Conservation (phyloP, 805 yeast species). For the Yarrowia sp. region DNA sequence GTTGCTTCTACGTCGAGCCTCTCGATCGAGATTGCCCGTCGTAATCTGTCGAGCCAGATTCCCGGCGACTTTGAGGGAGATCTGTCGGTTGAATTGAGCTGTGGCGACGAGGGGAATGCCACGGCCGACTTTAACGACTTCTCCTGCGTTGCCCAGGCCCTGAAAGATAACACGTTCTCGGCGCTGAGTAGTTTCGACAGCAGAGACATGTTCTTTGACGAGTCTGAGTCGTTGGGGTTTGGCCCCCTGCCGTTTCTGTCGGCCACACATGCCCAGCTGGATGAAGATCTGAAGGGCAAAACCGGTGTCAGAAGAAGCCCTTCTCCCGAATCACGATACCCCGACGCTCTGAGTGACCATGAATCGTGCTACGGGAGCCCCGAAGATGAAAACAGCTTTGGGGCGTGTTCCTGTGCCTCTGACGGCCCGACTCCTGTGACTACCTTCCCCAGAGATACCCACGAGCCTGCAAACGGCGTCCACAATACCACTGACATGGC, state of each 20-base stretch:
- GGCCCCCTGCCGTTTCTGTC: slow-evolving; percentile 17
- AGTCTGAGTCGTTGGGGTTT: slow-evolving; percentile 1
- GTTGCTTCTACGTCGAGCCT: not conserved
- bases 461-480: not conserved
- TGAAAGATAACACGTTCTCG: slow-evolving; percentile 8
- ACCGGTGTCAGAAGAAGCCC: too few species aligned
- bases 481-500: slow-evolving; percentile 13
- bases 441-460: slow-evolving; percentile 27
- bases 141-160: slow-evolving; percentile 16
- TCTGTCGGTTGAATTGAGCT: not conserved
- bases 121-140: slow-evolving; percentile 13
- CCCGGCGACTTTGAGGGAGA: slow-evolving; percentile 33
- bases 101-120: not conserved
- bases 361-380: not conserved
- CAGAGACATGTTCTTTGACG: slow-evolving; percentile 16
- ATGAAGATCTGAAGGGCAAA: not conserved
- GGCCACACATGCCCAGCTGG: slow-evolving; percentile 5
- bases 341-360: not conserved
- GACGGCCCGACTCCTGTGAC: slow-evolving; percentile 14
- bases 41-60: slow-evolving; percentile 14
- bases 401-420: not conserved
- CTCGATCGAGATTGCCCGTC: slow-evolving; percentile 18
- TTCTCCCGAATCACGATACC: too few species aligned
- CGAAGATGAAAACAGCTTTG: not conserved
- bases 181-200: slow-evolving; percentile 8